Evolutionary conservation across 495 filamentous ascomycete genomes (phyloP).

Genomic region (Xylaria sp.): DNA sequence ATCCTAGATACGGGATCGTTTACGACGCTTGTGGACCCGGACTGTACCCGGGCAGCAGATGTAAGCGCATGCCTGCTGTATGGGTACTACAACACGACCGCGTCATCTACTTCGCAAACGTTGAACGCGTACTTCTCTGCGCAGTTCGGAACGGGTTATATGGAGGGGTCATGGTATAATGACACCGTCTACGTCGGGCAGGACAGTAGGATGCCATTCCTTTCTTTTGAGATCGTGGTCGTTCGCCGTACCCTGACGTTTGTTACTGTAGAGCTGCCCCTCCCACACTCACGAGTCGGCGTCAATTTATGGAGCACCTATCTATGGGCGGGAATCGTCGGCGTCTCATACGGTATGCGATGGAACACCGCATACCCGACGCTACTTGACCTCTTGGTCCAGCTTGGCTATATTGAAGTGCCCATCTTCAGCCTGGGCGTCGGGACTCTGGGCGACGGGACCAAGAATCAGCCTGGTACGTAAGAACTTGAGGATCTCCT

Average conservation of each 20-base stretch:
- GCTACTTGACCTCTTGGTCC: conserved; percentile 68
- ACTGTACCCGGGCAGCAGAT: conserved; percentile 48
- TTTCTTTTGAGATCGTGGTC: background rate
- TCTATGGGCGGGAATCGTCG: conserved; percentile 51
- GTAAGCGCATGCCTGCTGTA: conserved; percentile 44
- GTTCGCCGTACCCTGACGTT: conserved; percentile 24
- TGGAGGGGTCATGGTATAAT: conserved; percentile 48
- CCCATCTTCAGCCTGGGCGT: conserved; percentile 77
- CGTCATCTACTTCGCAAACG: conserved; percentile 44
- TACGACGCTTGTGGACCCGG: conserved; percentile 54
- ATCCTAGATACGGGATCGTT: conserved; percentile 57
- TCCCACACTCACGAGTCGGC: conserved; percentile 41
- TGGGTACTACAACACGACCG: conserved; percentile 48
- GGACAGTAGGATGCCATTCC: conserved; percentile 39
- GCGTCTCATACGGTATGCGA: conserved; percentile 48
- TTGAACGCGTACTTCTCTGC: conserved; percentile 46
- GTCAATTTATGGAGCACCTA: conserved; percentile 51
- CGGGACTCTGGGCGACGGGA: conserved; percentile 47
- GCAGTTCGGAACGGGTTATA: conserved; percentile 51
- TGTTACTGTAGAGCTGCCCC: conserved; percentile 31
- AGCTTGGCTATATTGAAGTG: conserved; percentile 66
- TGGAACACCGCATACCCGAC: conserved; percentile 65
- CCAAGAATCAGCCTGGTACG: conserved; percentile 2
- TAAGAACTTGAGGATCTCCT: conserved; percentile 36
- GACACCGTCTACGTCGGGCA: conserved; percentile 47